Base-by-base conservation (phyloP, 192 early-diverging fungal species). In the Gigaspora rosea region DNA sequence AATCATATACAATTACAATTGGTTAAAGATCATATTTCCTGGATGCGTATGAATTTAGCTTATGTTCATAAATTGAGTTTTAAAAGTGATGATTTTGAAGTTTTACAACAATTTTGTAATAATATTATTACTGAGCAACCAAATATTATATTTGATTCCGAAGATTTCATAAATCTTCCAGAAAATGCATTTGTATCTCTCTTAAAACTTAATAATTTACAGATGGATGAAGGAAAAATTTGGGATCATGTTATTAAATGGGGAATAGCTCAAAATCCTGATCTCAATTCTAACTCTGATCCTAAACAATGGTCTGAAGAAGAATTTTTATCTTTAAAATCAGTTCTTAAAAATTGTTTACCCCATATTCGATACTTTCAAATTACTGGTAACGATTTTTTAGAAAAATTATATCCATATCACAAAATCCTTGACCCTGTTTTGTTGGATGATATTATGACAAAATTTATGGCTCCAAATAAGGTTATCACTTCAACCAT, bases 211-310 rank as follows among this genome's bases (percentile, higher is more conserved):
- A 20, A 64, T 27, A 22, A 64, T 12, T 10, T 64, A 12, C 11
- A 36, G 9, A 64, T 64, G 62, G 12, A 64, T 20, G 62, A 64
- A 64, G 15, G 12, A 4, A 20, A 64, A 12, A 64, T 64, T 20
- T 64, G 62, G 62, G 62, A 64, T 13, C 35, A 36, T 27, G n/a
- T 64, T 20, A 9, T 64, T 35, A 64, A 12, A 64, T 64, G 62
- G 62, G 62, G 18, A 27, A 9, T 20, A 12, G 20, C 27, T 36
- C 62, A 36, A 64, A 27, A 5, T 18, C 18, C 52, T 41, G 41
- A 41, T 1, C 41, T 41, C 0, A 7, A 41, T 41, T 41, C 41
- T 41, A 41, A 41, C 1, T 27, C 0, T 27, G 27, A 27, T 41
- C 41, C 41, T 41, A 2, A 0, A 0, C 41, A 41, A 41, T 41